Percentiles rank a stretch among this genome's conserved stretches.
phyloP scores from a whole-genome alignment of 257 asterid genomes.

The Marsdenia floribunda region DNA sequence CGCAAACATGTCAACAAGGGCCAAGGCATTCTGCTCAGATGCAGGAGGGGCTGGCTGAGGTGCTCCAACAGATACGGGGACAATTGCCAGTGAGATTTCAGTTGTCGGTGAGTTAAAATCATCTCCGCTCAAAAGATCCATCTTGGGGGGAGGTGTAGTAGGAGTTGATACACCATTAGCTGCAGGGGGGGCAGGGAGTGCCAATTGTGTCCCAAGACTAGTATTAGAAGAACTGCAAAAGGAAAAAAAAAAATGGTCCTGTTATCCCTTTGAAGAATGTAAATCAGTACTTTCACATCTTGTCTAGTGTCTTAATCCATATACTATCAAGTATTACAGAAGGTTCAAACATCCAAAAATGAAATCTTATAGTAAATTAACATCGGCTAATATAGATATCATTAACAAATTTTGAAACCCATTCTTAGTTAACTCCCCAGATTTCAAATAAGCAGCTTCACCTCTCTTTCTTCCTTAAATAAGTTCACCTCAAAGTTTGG shows the following conservation, averaged over 20 bases:
- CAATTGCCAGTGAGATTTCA: constrained; percentile 60
- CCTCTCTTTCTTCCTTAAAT: not conserved
- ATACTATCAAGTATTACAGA: not conserved
- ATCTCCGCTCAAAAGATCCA: constrained; percentile 97
- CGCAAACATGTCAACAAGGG: constrained; percentile 85
- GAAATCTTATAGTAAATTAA: not conserved
- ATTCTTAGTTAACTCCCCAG: not conserved
- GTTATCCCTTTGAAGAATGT: constrained; percentile 1
- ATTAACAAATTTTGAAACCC: constrained; percentile 1
- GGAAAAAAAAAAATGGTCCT: not conserved
- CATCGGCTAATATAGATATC: not conserved
- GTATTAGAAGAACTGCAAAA: constrained; percentile 58
- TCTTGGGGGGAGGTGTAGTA: constrained; percentile 44
- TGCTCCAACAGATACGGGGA: constrained; percentile 68
- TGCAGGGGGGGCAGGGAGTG: constrained; percentile 59
- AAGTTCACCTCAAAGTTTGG: not conserved
- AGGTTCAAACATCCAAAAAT: not conserved
- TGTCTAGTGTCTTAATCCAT: not conserved
- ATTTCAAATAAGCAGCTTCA: not conserved
- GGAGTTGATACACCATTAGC: constrained; percentile 51
- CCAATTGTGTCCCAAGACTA: constrained; percentile 50
- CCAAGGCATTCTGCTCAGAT: constrained; percentile 84
- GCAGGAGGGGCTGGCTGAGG: constrained; percentile 66
- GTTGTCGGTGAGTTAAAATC: constrained; percentile 62
- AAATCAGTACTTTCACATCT: constrained; percentile 7